phyloP scores from a whole-genome alignment of 1,284 basidiomycete species.

The Takashimella tepidaria region DNA sequence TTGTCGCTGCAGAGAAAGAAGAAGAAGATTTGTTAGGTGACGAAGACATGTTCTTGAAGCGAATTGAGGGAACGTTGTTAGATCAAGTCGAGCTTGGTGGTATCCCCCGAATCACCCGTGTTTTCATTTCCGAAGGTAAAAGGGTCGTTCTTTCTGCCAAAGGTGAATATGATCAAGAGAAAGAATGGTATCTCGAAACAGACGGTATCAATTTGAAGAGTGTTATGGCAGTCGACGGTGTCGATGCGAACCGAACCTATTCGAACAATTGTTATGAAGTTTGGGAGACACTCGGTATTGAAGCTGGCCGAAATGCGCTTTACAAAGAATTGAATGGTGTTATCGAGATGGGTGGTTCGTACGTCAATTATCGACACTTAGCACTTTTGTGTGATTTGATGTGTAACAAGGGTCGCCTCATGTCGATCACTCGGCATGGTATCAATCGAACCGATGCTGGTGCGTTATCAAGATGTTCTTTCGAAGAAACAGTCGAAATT shows the following conservation, averaged over 20 bases:
- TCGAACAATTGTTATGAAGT: conserved; percentile 98
- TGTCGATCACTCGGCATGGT: conserved; percentile 99
- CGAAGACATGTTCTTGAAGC: conserved; percentile 94
- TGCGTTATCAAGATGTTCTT: conserved; percentile 95
- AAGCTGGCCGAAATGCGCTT: conserved; percentile 89
- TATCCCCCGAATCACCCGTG: conserved; percentile 83
- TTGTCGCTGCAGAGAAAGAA: conserved; percentile 82
- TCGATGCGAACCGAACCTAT: conserved; percentile 85
- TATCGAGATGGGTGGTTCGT: conserved; percentile 98
- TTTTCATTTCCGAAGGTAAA: conserved; percentile 90
- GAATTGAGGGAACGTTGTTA: conserved; percentile 92
- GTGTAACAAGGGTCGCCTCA: conserved; percentile 91
- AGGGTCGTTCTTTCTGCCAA: conserved; percentile 60
- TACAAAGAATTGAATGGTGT: conserved; percentile 88
- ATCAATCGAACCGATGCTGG: conserved; percentile 98
- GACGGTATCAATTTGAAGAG: conserved; percentile 92
- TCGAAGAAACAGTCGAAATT: conserved; percentile 99
- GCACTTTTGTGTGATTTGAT: conserved; percentile 95
- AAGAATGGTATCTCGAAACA: conserved; percentile 96
- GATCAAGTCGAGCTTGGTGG: conserved; percentile 94
- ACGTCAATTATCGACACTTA: conserved; percentile 98
- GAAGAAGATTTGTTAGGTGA: conserved; percentile 77
- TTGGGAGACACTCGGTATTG: conserved; percentile 95
- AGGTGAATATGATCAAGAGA: conserved; percentile 53
- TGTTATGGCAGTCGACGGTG: conserved; percentile 91